Conservation (phyloP, 176 grass and related monocot species). For the Paspalum vaginatum region DNA sequence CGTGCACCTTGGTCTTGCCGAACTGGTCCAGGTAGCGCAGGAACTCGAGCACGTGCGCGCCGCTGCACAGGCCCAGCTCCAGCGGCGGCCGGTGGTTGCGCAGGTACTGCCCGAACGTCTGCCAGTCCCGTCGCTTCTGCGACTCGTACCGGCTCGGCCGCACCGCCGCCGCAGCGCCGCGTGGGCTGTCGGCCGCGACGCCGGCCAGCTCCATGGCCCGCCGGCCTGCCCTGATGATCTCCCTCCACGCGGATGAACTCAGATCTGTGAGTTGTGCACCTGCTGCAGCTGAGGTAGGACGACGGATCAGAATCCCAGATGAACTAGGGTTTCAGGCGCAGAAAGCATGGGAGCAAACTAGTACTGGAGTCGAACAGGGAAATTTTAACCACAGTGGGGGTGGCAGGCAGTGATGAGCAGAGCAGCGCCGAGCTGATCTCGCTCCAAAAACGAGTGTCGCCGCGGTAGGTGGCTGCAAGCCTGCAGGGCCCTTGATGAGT, state of each 20-base stretch:
- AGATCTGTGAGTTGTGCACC: no score
- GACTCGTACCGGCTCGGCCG: conserved; percentile 75
- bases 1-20: conserved; percentile 84
- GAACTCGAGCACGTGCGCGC: conserved; percentile 74
- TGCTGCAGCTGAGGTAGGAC: no score
- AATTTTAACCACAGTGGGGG: no score
- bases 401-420: no score
- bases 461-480: no score
- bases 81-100: conserved; percentile 75
- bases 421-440: no score
- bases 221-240: not conserved
- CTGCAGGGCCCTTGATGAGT: no score
- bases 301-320: no score
- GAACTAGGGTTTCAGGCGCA: no score
- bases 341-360: no score
- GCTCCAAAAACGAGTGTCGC: no score
- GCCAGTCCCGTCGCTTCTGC: conserved; percentile 86
- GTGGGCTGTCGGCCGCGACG: conserved; percentile 30
- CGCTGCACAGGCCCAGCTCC: conserved; percentile 60
- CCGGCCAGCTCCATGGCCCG: conserved; percentile 6
- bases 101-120: conserved; percentile 76
- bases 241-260: not conserved
- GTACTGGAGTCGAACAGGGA: no score
- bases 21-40: conserved; percentile 83
- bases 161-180: not conserved